Evolutionary conservation across 2,329 filamentous ascomycete species (phyloP), one percentile per base, ranked within the genome.

Genomic region (Simplicillium aogashimaense): DNA sequence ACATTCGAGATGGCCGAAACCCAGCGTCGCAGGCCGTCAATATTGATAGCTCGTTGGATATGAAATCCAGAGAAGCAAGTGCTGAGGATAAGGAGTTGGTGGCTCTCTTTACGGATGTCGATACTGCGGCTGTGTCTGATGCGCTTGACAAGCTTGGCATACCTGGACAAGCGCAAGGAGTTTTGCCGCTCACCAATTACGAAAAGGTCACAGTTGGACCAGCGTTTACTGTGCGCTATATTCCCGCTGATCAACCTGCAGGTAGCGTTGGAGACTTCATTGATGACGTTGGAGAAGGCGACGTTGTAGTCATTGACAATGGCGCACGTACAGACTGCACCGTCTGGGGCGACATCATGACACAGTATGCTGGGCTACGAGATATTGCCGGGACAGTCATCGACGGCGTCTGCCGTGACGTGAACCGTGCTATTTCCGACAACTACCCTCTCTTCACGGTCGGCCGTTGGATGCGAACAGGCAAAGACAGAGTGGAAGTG

Each of bases 321-420:
- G 47, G 50, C 3, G 54, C 56, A 12, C 55, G 57, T 29, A 59
- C 47, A 0, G 54, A 59, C 28, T 60, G 57, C 13, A 60, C 57
- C 2, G 53, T 59, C 4, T 59, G 57, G 57, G 57, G 57, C 2
- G 57, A 60, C 39, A 59, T 58, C 2, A 58, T 59, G 55, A 60
- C 57, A 0, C 54, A 59, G 40, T 60, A 58, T 14, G 54, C 56
- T 3, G 52, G 54, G 3, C 28, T 57, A 2, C 48, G 52, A 33
- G 52, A 48, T 5, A 50, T 58, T 40, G 50, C 52, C n/a, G 55
- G 54, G n/a, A 47, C 56, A 1, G 56, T 57, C 6, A 58, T 59
- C 6, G 55, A 58, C 30, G 54, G 55, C 3, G 54, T 57, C 2
- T 59, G 56, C 20, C 54, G 56, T 1, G 55, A 59, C 37, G 53